Conservation (phyloP, 192 early-diverging fungal genomes). For the Coemansia sp. region DNA sequence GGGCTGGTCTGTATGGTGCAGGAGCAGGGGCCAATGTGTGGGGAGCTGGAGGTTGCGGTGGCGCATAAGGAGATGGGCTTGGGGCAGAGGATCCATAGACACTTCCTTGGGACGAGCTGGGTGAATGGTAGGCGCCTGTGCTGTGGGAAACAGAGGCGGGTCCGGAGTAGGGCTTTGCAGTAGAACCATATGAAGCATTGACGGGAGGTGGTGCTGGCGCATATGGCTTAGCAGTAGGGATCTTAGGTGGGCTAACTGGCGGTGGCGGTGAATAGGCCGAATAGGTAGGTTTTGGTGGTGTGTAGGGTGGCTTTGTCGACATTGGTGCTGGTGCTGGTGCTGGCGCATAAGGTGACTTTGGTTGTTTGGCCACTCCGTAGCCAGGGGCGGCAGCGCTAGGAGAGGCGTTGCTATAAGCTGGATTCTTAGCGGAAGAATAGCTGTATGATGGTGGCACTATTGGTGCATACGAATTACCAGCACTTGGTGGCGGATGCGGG, state of each 20-base stretch:
- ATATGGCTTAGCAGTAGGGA: not conserved
- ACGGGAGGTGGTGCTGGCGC: not conserved
- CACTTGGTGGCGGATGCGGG: not conserved
- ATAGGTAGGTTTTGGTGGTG: not conserved
- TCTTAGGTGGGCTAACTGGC: not conserved
- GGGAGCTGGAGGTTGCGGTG: not conserved
- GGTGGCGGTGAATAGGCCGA: not conserved
- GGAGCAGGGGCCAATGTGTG: conserved; percentile 2
- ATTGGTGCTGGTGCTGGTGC: no score
- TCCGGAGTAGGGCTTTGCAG: not conserved
- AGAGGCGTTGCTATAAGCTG: not conserved
- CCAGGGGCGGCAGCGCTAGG: conserved; percentile 1
- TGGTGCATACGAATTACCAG: not conserved
- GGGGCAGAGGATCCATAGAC: conserved; percentile 1
- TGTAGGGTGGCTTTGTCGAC: not conserved
- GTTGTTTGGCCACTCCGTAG: not conserved
- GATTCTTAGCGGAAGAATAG: not conserved
- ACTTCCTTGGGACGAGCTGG: not conserved
- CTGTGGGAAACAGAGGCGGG: not conserved
- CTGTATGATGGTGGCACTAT: not conserved
- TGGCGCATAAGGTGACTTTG: not conserved
- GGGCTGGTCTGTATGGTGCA: not conserved
- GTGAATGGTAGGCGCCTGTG: not conserved
- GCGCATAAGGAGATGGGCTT: not conserved
- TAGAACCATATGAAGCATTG: not conserved